Evolutionary conservation across 1,284 basidiomycete genomes (phyloP).

Genomic region (Apiotrichum sp.): DNA sequence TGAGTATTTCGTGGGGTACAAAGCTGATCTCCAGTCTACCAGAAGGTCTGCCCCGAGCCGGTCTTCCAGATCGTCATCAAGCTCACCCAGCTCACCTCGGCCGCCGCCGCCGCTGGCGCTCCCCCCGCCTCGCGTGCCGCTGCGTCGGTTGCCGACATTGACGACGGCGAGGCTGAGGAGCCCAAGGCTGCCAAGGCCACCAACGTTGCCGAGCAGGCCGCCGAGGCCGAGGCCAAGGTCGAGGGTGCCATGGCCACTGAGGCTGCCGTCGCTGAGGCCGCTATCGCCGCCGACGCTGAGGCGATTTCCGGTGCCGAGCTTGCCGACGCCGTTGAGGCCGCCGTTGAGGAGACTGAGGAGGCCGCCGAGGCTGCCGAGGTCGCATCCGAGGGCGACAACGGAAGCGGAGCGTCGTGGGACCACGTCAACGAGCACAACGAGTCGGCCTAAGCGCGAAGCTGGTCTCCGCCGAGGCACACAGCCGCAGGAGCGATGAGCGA

Average conservation of each 20-base stretch:
- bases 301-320: neutral
- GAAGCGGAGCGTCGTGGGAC: slow-evolving; percentile 18
- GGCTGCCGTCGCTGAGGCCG: slow-evolving; percentile 1
- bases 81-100: slow-evolving; percentile 53
- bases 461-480: no score
- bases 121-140: slow-evolving; percentile 3
- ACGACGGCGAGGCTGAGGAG: slow-evolving; percentile 4
- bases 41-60: slow-evolving; percentile 80
- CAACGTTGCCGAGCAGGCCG: neutral
- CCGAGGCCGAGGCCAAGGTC: slow-evolving; percentile 6
- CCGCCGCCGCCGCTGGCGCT: slow-evolving; percentile 8
- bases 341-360: slow-evolving; percentile 2
- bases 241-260: slow-evolving; percentile 1
- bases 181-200: slow-evolving; percentile 5
- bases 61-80: slow-evolving; percentile 89
- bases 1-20: slow-evolving; percentile 20
- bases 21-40: slow-evolving; percentile 55
- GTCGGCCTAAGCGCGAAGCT: no score
- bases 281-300: neutral
- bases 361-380: neutral
- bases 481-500: no score
- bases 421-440: slow-evolving; percentile 3
- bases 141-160: slow-evolving; percentile 6
- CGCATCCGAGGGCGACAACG: slow-evolving; percentile 11
- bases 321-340: neutral